These are phyloP conservation scores for Penicillium sp. DNA, from an alignment of 2,329 filamentous ascomycete genomes.

Conservation along the genomic window DNA sequence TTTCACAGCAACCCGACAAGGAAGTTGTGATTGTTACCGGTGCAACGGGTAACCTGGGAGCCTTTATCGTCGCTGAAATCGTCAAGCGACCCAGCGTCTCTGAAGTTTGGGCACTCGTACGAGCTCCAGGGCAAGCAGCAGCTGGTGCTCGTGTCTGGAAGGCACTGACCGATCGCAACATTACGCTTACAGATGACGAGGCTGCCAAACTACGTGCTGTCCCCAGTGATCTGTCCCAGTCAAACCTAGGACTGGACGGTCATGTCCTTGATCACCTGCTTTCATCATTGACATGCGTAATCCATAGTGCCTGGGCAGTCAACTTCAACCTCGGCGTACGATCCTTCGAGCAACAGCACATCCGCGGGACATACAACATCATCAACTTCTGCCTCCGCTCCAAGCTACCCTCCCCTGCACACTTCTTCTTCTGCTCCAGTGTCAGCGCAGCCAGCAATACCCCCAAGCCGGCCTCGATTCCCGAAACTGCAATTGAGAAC, in stretches of 20 bases:
- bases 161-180: slow-evolving; percentile 43
- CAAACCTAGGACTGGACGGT: slow-evolving; percentile 52
- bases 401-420: slow-evolving; percentile 32
- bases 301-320: slow-evolving; percentile 67
- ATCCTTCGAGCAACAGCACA: slow-evolving; percentile 58
- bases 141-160: slow-evolving; percentile 49
- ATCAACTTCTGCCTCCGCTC: slow-evolving; percentile 44
- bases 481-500: slow-evolving; percentile 38
- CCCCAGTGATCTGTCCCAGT: slow-evolving; percentile 49
- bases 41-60: slow-evolving; percentile 65
- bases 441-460: slow-evolving; percentile 48
- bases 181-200: slow-evolving; percentile 22
- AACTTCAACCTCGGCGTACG: slow-evolving; percentile 62
- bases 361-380: slow-evolving; percentile 52
- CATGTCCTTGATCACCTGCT: slow-evolving; percentile 46
- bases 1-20: slow-evolving; percentile 26
- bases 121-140: slow-evolving; percentile 43
- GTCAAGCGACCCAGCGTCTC: slow-evolving; percentile 37
- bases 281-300: slow-evolving; percentile 52
- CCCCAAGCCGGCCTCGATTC: slow-evolving; percentile 31
- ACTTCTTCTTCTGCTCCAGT: slow-evolving; percentile 56
- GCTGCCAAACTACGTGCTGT: slow-evolving; percentile 50
- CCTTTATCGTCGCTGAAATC: slow-evolving; percentile 57
- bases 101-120: slow-evolving; percentile 59
- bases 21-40: slow-evolving; percentile 58